Evolutionary conservation across 768 basidiomycete species (phyloP).

Genomic region (Lepiota subincarnata): DNA sequence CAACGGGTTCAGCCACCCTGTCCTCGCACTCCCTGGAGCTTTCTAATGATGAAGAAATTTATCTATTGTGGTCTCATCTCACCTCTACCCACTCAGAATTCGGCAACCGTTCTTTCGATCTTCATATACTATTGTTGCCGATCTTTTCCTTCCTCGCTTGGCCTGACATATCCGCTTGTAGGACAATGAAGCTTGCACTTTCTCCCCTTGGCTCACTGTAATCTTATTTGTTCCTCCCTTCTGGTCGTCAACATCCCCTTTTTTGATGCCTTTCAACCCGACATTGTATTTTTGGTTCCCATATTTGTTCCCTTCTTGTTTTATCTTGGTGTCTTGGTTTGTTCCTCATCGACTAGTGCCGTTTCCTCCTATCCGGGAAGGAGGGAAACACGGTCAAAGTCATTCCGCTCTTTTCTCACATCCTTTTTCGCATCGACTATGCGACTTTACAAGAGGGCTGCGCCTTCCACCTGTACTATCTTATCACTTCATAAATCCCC

Average conservation of each 20-base stretch:
- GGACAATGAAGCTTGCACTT: constrained; percentile 5
- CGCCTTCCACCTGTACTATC: constrained; percentile 7
- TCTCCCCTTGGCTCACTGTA: constrained; percentile 4
- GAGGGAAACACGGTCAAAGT: background rate
- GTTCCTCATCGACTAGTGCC: constrained; percentile 12
- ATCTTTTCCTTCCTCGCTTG: background rate
- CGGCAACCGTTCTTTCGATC: constrained; percentile 6
- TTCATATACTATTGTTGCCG: constrained; percentile 7
- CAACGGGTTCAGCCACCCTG: constrained; percentile 53
- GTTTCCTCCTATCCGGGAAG: constrained; percentile 8
- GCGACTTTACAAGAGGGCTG: constrained; percentile 10
- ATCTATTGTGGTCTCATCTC: constrained; percentile 3
- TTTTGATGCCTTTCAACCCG: background rate
- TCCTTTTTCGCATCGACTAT: background rate
- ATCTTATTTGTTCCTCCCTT: constrained; percentile 1
- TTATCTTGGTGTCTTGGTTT: constrained; percentile 11
- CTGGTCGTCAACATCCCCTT: background rate
- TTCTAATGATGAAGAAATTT: constrained; percentile 35
- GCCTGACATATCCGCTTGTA: background rate
- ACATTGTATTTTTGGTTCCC: constrained; percentile 9
- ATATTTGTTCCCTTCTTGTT: background rate
- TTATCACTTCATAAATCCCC: constrained; percentile 1
- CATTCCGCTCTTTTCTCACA: background rate
- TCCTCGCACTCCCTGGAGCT: constrained; percentile 53
- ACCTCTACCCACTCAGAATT: background rate